phyloP scores from a whole-genome alignment of 164 flowering plant genomes.

The Piper betle region DNA sequence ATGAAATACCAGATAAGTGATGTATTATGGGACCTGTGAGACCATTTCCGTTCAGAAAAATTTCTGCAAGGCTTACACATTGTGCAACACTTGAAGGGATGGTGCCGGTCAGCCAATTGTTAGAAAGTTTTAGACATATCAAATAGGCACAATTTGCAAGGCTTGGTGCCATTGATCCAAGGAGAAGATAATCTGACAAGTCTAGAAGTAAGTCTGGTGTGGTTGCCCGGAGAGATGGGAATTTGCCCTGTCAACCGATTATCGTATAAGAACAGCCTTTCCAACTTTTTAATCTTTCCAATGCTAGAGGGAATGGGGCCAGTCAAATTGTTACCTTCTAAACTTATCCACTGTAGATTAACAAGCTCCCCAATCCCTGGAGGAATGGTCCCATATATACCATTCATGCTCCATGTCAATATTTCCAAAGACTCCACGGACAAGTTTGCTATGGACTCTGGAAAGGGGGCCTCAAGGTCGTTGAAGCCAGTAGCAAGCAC shows the following conservation, averaged over 20 bases:
- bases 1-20: neutral
- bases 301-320: slow-evolving; percentile 1
- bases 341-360: neutral
- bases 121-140: neutral
- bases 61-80: slow-evolving; percentile 4
- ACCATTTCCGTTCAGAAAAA: slow-evolving; percentile 5
- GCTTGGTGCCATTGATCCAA: neutral
- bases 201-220: neutral
- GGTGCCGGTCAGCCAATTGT: neutral
- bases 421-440: neutral
- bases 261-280: accelerated
- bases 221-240: slow-evolving; percentile 1
- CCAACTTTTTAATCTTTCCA: slow-evolving; percentile 1
- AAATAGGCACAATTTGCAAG: neutral
- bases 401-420: neutral
- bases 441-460: slow-evolving; percentile 2
- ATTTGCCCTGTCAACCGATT: slow-evolving; percentile 3
- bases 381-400: neutral
- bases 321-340: neutral
- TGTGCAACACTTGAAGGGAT: too few relatives aligned
- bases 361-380: slow-evolving; percentile 1
- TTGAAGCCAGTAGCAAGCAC: neutral
- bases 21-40: neutral
- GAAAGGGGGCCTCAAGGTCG: neutral
- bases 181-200: neutral